Evolutionary conservation across 116 monocot species (phyloP).

Genomic region (Phalaenopsis hybrid): DNA sequence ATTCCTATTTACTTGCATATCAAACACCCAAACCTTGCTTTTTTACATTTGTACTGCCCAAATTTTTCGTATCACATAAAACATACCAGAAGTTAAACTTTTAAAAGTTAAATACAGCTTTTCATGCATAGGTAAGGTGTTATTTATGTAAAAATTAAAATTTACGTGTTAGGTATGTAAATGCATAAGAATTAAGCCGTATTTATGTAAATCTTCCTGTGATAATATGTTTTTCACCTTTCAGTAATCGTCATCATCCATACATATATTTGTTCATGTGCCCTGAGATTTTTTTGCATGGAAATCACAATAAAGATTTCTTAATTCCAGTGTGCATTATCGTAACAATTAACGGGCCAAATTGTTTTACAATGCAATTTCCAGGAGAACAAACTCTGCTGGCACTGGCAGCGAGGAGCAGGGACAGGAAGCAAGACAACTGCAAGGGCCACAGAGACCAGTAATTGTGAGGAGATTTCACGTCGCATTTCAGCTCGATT

Average conservation of each 20-base stretch:
- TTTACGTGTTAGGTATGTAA: no score
- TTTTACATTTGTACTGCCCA: no score
- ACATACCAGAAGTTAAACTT: no score
- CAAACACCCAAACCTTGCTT: no score
- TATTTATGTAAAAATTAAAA: no score
- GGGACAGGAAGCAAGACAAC: slow-evolving; percentile 47
- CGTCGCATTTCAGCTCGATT: slow-evolving; percentile 70
- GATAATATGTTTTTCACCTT: not conserved
- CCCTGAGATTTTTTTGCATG: no score
- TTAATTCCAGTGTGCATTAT: not conserved
- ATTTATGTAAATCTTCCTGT: no score
- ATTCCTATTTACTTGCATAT: no score
- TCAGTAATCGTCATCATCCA: not conserved
- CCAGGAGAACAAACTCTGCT: slow-evolving; percentile 37
- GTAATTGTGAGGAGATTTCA: slow-evolving; percentile 82
- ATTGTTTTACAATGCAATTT: slow-evolving; percentile 6
- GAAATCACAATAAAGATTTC: not conserved
- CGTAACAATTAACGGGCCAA: not conserved
- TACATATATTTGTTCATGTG: not conserved
- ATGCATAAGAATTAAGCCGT: no score
- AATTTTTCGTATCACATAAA: no score
- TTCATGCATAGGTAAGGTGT: no score
- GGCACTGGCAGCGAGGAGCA: slow-evolving; percentile 31
- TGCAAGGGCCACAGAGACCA: slow-evolving; percentile 55
- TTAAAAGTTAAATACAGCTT: no score